These are phyloP conservation scores for Tulasnella sp. DNA, from an alignment of 768 basidiomycete species.

Conservation along the genomic window DNA sequence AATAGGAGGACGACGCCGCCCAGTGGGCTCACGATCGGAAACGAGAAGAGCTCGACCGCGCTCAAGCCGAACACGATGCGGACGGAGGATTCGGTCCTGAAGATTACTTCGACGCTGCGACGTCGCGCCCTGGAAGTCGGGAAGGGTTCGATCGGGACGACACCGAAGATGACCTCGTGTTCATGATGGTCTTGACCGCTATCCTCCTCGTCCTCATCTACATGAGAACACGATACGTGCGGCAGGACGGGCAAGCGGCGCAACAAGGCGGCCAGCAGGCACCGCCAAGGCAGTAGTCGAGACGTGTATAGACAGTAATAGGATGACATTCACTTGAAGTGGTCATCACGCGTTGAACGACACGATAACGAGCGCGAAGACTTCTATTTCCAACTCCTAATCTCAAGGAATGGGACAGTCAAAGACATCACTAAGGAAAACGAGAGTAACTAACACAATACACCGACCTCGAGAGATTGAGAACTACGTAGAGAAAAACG, in stretches of 20 bases:
- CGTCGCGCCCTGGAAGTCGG: slow-evolving; percentile 6
- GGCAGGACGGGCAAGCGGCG: neutral
- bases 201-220: slow-evolving; percentile 5
- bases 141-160: slow-evolving; percentile 10
- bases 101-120: slow-evolving; percentile 14
- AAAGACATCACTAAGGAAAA: neutral
- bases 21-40: slow-evolving; percentile 42
- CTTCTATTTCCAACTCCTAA: neutral
- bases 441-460: neutral
- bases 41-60: slow-evolving; percentile 27
- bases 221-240: slow-evolving; percentile 9
- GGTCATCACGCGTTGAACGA: too few relatives aligned
- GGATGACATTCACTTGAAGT: neutral
- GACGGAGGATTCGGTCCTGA: slow-evolving; percentile 13
- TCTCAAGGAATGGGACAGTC: neutral
- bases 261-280: neutral
- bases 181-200: slow-evolving; percentile 5
- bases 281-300: neutral
- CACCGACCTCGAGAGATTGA: neutral
- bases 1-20: slow-evolving; percentile 20
- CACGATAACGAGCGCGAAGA: neutral
- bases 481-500: too few relatives aligned
- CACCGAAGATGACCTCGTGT: slow-evolving; percentile 10
- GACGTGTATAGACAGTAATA: neutral
- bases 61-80: slow-evolving; percentile 14